Base-by-base conservation (phyloP, 345 rosid species). In the Excoecaria cochinchinensis region DNA sequence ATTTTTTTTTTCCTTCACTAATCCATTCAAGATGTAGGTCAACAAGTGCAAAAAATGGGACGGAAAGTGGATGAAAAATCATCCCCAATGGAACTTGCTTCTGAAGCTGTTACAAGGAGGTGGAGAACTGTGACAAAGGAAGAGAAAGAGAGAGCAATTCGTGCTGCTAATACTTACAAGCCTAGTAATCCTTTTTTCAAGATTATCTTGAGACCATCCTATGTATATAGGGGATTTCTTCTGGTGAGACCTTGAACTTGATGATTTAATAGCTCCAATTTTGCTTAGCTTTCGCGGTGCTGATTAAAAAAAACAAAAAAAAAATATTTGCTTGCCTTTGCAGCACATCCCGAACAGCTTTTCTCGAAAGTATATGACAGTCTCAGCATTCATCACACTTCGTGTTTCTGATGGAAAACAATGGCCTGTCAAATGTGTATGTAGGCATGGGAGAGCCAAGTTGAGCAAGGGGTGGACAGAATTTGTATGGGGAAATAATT, bases 401-500 rank as follows among this genome's bases (percentile, higher is more conserved):
- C 81, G 82, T 74, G 70, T 51, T 31, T 63, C 88, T 24, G 78
- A 80, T 24, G 89, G 86, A 65, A 84, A 79, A 56, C 82, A 77
- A 69, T 86, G 90, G 94, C 79, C 66, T 10, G 94, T 88, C 22
- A 79, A 86, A 40, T 88, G 89, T 76, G 66, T 80, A 22, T 77
- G 69, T 25, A 73, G 57, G 47, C 52, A 71, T 8, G 77, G 88
- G 7, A 56, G 69, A 44, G 82, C 84, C 74, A 84, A 83, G 52
- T 74, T 87, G 16, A 73, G 85, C 81, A 83, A 86, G 75, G 93
- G 93, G 70, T 87, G 93, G 90, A 76, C 81, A 9, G 90, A 78
- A 71, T 89, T 86, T 74, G 83, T 77, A 4, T 69, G 77, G 87
- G 90, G 80, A 38, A 86, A 89, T 74, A 85, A 84, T 58, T 77